Evolutionary conservation across 2,329 filamentous ascomycete genomes (phyloP).

Genomic region (Paracorniculantispora psalliotae): DNA sequence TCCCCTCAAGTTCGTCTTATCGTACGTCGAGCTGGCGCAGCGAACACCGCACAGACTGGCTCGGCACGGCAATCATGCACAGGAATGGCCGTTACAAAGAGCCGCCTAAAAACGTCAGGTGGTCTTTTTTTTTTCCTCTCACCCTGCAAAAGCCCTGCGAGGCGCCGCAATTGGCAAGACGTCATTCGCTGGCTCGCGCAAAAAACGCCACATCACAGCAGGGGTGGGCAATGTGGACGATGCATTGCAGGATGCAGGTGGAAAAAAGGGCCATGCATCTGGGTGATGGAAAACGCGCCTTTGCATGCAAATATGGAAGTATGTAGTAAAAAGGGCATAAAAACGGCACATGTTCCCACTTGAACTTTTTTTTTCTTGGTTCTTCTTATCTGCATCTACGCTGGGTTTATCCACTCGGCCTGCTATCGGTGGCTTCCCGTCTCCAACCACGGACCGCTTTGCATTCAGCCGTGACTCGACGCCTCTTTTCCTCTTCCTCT

Average conservation of each 20-base stretch:
- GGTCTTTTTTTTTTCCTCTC: neutral
- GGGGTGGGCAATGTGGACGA: neutral
- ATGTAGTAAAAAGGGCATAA: neutral
- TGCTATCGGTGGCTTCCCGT: neutral
- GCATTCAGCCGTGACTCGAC: neutral
- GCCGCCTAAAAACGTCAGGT: neutral
- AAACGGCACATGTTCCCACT: neutral
- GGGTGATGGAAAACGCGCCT: no score
- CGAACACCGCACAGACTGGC: no score
- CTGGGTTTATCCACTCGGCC: neutral
- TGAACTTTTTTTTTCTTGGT: neutral
- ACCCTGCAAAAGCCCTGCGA: neutral
- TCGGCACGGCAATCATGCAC: no score
- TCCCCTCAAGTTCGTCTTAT: no score
- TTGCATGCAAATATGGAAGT: neutral
- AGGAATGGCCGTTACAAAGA: no score
- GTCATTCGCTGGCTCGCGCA: neutral
- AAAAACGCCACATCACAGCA: slow-evolving; percentile 2
- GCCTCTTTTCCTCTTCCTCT: neutral
- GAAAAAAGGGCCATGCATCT: no score
- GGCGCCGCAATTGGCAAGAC: neutral
- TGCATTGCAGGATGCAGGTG: neutral
- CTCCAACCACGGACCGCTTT: neutral
- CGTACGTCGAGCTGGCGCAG: no score
- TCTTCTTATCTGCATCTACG: neutral